Conservation (phyloP, 371 early-diverging fungal species). For the Ordospora pajunii region DNA sequence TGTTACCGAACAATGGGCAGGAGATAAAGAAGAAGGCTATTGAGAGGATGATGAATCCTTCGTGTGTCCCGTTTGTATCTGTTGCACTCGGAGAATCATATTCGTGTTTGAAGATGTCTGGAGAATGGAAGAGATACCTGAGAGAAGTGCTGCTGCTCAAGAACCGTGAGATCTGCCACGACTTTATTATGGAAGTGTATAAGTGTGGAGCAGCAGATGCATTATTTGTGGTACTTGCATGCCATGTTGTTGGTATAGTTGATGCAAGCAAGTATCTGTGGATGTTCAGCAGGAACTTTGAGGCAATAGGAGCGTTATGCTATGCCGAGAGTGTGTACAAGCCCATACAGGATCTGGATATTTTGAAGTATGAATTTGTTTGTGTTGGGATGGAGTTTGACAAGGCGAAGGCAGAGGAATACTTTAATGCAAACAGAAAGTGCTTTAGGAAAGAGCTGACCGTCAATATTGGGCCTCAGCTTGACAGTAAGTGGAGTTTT, state of each 20-base stretch:
- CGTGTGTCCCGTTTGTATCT: background rate
- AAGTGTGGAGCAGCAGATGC: background rate
- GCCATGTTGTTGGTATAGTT: background rate
- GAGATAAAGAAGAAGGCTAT: background rate
- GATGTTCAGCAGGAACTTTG: constrained; percentile 6
- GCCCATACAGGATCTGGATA: background rate
- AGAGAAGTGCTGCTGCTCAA: background rate
- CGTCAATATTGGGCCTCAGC: background rate
- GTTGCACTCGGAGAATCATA: background rate
- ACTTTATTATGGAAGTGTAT: constrained; percentile 16
- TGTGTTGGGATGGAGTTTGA: background rate
- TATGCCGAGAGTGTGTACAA: background rate
- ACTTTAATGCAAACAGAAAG: constrained; percentile 10
- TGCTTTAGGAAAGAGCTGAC: constrained; percentile 10
- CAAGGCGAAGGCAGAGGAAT: background rate
- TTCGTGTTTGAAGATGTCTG: background rate
- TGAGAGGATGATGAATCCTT: background rate
- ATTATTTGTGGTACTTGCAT: constrained; percentile 5
- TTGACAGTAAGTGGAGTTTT: constrained; percentile 16
- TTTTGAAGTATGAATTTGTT: constrained; percentile 17
- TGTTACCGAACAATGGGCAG: background rate
- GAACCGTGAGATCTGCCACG: background rate
- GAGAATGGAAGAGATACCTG: constrained; percentile 12
- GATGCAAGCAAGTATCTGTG: constrained; percentile 6
- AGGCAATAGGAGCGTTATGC: background rate